Percentiles rank a stretch among this genome's conserved stretches.
These are phyloP conservation scores for Aureobasidium namibiae DNA, from an alignment of 2,329 filamentous ascomycete genomes.

Conservation along the genomic window DNA sequence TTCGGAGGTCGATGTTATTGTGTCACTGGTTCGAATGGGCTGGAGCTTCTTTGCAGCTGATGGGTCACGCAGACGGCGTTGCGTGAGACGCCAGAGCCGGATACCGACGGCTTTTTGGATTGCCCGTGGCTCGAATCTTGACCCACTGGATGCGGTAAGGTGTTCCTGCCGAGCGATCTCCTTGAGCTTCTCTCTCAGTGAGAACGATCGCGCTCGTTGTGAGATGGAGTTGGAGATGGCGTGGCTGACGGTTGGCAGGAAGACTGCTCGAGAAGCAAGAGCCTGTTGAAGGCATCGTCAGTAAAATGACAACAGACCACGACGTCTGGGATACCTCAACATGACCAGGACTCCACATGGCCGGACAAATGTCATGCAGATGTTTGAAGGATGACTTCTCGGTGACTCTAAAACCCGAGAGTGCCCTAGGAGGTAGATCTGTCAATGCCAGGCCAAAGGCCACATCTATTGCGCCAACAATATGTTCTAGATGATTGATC, in stretches of 20 bases:
- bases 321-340: slow-evolving; percentile 20
- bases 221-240: slow-evolving; percentile 21
- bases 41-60: not conserved
- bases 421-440: slow-evolving; percentile 19
- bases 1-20: not conserved
- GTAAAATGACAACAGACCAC: slow-evolving; percentile 12
- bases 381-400: slow-evolving; percentile 26
- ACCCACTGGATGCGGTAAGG: not conserved
- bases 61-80: slow-evolving; percentile 7
- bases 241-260: slow-evolving; percentile 32
- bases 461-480: slow-evolving; percentile 21
- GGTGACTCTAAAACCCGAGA: slow-evolving; percentile 23
- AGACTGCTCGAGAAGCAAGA: slow-evolving; percentile 26
- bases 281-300: slow-evolving; percentile 17
- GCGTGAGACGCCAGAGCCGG: slow-evolving; percentile 15
- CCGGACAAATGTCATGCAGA: slow-evolving; percentile 31
- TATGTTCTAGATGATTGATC: not conserved
- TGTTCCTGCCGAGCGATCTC: slow-evolving; percentile 4
- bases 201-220: slow-evolving; percentile 1
- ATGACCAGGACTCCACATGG: slow-evolving; percentile 33
- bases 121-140: not conserved
- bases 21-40: not conserved
- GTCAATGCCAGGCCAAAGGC: slow-evolving; percentile 30
- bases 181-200: slow-evolving; percentile 7
- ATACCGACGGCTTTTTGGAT: slow-evolving; percentile 12